Conservation (phyloP, 2,329 filamentous ascomycete genomes). For the Cladophialophora exuberans region DNA sequence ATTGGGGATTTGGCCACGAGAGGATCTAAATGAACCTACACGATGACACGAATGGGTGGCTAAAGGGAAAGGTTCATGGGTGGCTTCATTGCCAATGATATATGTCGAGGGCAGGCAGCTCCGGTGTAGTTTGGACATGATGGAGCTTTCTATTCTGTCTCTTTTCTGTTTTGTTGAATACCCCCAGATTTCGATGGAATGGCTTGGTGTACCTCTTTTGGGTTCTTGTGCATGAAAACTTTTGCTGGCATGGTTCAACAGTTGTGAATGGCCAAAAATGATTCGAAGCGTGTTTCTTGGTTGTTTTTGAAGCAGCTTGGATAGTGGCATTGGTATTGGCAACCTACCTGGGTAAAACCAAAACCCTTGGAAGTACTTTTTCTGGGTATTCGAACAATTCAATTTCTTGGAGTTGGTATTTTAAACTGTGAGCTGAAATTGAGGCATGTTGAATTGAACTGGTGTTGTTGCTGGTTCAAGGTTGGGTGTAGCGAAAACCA, state of each 20-base stretch:
- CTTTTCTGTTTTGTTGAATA: conserved; percentile 10
- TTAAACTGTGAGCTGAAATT: no score
- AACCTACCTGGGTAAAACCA: no score
- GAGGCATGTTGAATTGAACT: no score
- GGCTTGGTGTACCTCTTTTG: background rate
- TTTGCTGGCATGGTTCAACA: background rate
- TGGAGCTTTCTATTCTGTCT: background rate
- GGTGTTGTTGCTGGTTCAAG: no score
- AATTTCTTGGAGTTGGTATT: no score
- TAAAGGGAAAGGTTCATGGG: background rate
- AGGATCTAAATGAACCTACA: conserved; percentile 18
- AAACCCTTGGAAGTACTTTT: no score
- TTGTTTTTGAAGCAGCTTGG: background rate
- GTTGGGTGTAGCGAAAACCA: no score
- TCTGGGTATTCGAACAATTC: no score
- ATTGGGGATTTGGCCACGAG: background rate
- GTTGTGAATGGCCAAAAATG: background rate
- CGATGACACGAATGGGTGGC: conserved; percentile 14
- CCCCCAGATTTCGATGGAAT: conserved; percentile 4
- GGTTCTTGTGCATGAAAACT: background rate
- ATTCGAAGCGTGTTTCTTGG: background rate
- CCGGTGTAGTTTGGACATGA: background rate
- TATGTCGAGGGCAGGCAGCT: background rate
- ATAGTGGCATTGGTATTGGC: background rate
- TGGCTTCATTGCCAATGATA: background rate